A percentile compares a stretch with the other conserved stretches of the same genome.
Conservation (phyloP, 2,329 filamentous ascomycete genomes). For the Harringtonia lauricola region DNA sequence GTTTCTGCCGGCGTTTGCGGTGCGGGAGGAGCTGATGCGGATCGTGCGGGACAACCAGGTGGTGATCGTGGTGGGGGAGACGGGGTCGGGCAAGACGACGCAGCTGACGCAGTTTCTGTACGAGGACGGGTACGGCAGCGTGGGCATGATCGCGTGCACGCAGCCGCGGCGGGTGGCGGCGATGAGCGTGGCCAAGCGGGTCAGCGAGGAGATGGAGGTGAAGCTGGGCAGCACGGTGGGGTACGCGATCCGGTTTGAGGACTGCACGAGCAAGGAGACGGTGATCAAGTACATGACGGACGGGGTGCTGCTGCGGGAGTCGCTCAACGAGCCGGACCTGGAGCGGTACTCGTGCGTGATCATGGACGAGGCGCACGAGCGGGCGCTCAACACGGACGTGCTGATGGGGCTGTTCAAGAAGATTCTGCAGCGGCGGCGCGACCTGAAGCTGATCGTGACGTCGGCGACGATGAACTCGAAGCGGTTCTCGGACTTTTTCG, state of each 20-base stretch:
- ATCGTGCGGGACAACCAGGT: conserved; percentile 97
- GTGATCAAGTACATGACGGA: conserved; percentile 99
- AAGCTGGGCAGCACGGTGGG: conserved; percentile 79
- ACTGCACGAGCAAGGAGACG: conserved; percentile 92
- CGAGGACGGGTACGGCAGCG: conserved; percentile 84
- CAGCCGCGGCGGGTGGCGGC: conserved; percentile 93
- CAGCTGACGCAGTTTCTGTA: conserved; percentile 93
- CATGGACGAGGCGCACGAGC: conserved; percentile 98
- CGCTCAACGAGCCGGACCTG: conserved; percentile 80
- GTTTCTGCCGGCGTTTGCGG: conserved; percentile 89
- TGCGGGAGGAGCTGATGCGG: conserved; percentile 81
- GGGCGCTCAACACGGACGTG: conserved; percentile 92
- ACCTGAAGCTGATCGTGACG: conserved; percentile 93
- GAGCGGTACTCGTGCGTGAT: conserved; percentile 97
- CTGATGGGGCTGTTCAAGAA: conserved; percentile 98
- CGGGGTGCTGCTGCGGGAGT: conserved; percentile 86
- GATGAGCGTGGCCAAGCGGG: conserved; percentile 98
- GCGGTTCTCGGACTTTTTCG: conserved; percentile 90
- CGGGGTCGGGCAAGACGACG: conserved; percentile 94
- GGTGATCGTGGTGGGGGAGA: conserved; percentile 92
- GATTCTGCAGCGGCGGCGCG: conserved; percentile 76
- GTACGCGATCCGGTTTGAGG: conserved; percentile 96
- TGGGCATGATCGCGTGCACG: conserved; percentile 90
- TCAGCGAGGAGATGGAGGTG: conserved; percentile 97
- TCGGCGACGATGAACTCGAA: conserved; percentile 98